Percentiles rank a stretch among this genome's conserved stretches.
Evolutionary conservation across 352 stramenopile genomes (phyloP).

Genomic region (Aphanomyces stellatus): DNA sequence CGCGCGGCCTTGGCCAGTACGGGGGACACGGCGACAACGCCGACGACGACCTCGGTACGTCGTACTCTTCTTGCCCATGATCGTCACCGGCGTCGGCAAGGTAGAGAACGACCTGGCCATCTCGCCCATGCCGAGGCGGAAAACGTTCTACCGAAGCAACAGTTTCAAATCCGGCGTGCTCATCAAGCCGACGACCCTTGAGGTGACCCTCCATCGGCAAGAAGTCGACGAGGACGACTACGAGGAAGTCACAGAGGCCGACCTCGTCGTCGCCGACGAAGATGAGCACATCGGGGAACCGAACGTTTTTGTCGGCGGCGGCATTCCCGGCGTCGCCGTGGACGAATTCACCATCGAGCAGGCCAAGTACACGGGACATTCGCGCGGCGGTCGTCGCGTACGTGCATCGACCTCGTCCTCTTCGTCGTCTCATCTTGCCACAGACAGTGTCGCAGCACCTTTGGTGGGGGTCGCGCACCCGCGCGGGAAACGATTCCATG

Average conservation of each 20-base stretch:
- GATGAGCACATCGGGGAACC: background rate
- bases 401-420: background rate
- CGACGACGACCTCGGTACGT: background rate
- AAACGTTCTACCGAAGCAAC: constrained; percentile 17
- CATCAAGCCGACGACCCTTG: constrained; percentile 8
- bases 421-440: background rate
- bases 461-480: constrained; percentile 42
- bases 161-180: constrained; percentile 16
- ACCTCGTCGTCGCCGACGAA: background rate
- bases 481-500: constrained; percentile 63
- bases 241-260: background rate
- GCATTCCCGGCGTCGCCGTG: constrained; percentile 56
- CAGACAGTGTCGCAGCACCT: constrained; percentile 36
- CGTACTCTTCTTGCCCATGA: background rate
- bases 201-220: background rate
- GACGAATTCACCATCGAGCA: constrained; percentile 45
- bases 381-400: constrained; percentile 38
- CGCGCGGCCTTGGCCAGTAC: background rate
- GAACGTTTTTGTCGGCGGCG: constrained; percentile 40
- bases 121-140: background rate
- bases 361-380: constrained; percentile 51
- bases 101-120: constrained; percentile 1
- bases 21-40: too few species aligned
- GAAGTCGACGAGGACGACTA: constrained; percentile 11
- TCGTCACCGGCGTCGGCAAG: background rate